Percentiles rank a stretch among this genome's conserved stretches.
phyloP scores from a whole-genome alignment of 352 stramenopile genomes.

The Lagenidium sp. region DNA sequence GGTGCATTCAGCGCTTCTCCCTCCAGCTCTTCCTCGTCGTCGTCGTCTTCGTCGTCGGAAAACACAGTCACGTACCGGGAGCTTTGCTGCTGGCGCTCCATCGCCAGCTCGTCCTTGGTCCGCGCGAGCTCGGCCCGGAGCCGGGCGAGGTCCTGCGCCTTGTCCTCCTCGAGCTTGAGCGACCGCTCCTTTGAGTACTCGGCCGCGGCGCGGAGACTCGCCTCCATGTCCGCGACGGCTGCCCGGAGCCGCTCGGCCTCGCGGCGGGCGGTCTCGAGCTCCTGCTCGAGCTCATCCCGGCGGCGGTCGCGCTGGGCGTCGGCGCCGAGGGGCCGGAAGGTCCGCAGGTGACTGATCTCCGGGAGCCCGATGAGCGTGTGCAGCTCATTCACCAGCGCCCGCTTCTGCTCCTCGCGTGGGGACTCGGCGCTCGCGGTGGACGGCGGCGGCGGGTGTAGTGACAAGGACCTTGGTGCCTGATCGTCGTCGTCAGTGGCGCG shows the following conservation, averaged over 20 bases:
- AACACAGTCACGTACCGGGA: constrained; percentile 21
- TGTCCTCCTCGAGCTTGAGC: constrained; percentile 48
- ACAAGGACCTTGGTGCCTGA: neutral
- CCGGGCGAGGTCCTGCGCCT: constrained; percentile 36
- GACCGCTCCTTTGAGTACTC: constrained; percentile 43
- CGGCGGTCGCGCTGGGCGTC: constrained; percentile 32
- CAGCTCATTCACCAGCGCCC: constrained; percentile 70
- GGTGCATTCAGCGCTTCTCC: no score
- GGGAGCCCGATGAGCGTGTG: constrained; percentile 60
- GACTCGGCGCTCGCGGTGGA: neutral
- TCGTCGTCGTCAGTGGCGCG: neutral
- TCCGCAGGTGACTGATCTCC: constrained; percentile 54
- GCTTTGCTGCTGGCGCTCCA: constrained; percentile 32
- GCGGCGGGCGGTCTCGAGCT: constrained; percentile 40
- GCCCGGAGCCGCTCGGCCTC: constrained; percentile 52
- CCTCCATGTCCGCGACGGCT: constrained; percentile 55
- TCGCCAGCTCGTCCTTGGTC: constrained; percentile 39
- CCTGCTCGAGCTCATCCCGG: constrained; percentile 36
- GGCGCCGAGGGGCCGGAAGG: constrained; percentile 52
- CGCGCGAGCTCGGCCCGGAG: constrained; percentile 39
- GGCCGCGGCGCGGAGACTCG: constrained; percentile 28
- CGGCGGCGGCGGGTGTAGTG: constrained; percentile 11
- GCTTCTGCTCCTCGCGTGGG: constrained; percentile 42
- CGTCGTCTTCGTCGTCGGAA: constrained; percentile 17
- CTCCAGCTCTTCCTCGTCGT: constrained; percentile 9